Percentiles rank a stretch among this genome's conserved stretches.
These are phyloP conservation scores for Plasmodium sp. DNA, from an alignment of 169 alveolate genomes.

Conservation along the genomic window DNA sequence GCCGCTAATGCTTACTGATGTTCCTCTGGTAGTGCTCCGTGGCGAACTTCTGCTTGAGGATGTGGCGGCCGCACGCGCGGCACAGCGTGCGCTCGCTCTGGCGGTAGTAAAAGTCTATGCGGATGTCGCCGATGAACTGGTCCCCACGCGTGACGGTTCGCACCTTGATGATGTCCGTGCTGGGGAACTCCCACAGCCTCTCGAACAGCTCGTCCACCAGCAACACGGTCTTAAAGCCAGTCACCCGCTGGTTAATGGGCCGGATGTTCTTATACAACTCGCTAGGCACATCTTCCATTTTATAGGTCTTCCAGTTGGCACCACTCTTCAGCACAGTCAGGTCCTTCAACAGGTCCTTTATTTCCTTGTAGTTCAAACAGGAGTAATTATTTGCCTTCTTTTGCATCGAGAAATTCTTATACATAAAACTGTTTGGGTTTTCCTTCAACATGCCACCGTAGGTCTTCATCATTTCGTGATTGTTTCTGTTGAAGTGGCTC, in stretches of 20 bases:
- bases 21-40: slow-evolving; percentile 81
- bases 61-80: slow-evolving; percentile 81
- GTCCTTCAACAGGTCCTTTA: slow-evolving; percentile 23
- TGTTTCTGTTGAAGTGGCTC: not conserved
- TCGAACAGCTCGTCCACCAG: slow-evolving; percentile 81
- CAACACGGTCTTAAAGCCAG: slow-evolving; percentile 77
- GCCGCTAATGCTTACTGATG: not conserved
- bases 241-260: slow-evolving; percentile 81
- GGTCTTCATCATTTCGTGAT: not conserved
- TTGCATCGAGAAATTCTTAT: not conserved
- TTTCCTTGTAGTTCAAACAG: slow-evolving; percentile 25
- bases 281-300: slow-evolving; percentile 54
- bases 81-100: slow-evolving; percentile 82
- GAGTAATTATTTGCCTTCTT: slow-evolving; percentile 18
- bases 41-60: slow-evolving; percentile 80
- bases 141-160: slow-evolving; percentile 83
- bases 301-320: slow-evolving; percentile 64
- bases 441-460: slow-evolving; percentile 11
- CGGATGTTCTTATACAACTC: slow-evolving; percentile 68
- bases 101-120: slow-evolving; percentile 79
- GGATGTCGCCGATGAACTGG: slow-evolving; percentile 80
- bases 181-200: slow-evolving; percentile 82
- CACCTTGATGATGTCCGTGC: slow-evolving; percentile 78
- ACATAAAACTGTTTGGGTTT: slow-evolving; percentile 1
- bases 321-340: slow-evolving; percentile 57